A percentile compares a stretch with the other conserved stretches of the same genome.
phyloP scores from a whole-genome alignment of 2,329 filamentous ascomycete species.

The Ascomycota sp. region DNA sequence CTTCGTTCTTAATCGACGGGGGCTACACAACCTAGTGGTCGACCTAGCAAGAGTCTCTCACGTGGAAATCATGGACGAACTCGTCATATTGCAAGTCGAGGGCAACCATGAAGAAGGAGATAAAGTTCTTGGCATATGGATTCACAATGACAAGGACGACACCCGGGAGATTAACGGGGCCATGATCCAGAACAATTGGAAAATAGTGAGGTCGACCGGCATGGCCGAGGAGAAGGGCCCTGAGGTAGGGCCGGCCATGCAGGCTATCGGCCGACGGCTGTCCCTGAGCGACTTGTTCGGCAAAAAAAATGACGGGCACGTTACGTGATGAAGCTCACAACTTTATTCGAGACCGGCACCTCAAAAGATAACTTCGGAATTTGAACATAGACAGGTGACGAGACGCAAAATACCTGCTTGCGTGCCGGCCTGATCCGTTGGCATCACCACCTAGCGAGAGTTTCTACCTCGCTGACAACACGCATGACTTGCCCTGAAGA shows the following conservation, averaged over 20 bases:
- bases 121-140: conserved; percentile 30
- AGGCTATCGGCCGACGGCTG: conserved; percentile 20
- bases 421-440: too few species aligned
- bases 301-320: conserved; percentile 7
- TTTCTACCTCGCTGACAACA: too few species aligned
- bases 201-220: conserved; percentile 11
- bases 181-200: conserved; percentile 22
- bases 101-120: conserved; percentile 13
- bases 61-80: conserved; percentile 37
- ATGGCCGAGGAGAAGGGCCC: conserved; percentile 9
- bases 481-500: too few species aligned
- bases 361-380: too few species aligned
- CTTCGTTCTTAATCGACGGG: conserved; percentile 51
- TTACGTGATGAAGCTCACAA: conserved; percentile 3
- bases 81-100: conserved; percentile 26
- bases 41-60: conserved; percentile 37
- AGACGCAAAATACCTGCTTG: too few species aligned
- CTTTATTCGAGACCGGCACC: too few species aligned
- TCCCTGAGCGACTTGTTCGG: conserved; percentile 24
- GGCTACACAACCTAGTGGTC: conserved; percentile 46
- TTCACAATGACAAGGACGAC: conserved; percentile 26
- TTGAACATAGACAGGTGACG: too few species aligned
- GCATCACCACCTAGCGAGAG: too few species aligned
- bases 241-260: conserved; percentile 19
- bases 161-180: conserved; percentile 19